Evolutionary conservation across 73 alveolate species (phyloP).

Genomic region (Tetrahymena borealis): DNA sequence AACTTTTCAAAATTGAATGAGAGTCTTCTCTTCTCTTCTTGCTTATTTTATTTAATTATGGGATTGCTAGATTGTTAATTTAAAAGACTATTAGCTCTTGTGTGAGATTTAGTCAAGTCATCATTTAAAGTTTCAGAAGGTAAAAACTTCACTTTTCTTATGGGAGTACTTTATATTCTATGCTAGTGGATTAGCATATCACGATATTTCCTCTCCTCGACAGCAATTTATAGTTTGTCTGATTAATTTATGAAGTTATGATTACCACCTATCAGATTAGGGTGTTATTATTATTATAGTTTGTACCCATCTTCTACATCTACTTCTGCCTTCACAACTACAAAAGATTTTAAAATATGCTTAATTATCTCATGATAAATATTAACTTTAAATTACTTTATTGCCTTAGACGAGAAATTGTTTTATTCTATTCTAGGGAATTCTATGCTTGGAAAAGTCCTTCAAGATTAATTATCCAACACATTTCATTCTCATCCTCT

Average conservation of each 20-base stretch:
- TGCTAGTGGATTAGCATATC: not conserved
- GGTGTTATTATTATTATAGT: no score
- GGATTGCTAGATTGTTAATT: not conserved
- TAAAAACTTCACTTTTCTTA: not conserved
- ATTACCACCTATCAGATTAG: no score
- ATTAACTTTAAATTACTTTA: not conserved
- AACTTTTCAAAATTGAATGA: not conserved
- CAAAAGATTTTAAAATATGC: no score
- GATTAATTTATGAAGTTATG: no score
- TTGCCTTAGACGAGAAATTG: not conserved
- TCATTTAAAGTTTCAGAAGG: not conserved
- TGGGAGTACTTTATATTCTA: not conserved
- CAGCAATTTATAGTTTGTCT: not conserved
- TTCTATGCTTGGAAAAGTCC: not conserved
- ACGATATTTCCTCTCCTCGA: not conserved
- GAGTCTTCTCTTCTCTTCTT: not conserved
- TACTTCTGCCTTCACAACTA: no score
- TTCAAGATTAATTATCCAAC: not conserved
- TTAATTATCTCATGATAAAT: no score
- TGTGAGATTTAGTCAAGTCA: not conserved
- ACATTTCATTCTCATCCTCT: not conserved
- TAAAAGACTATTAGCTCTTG: not conserved
- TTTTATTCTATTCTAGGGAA: not conserved
- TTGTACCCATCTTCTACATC: no score
- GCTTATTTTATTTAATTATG: not conserved